Evolutionary conservation across 257 asterid genomes (phyloP), one percentile per base, ranked within the genome.

Genomic region (Scutellaria minor): DNA sequence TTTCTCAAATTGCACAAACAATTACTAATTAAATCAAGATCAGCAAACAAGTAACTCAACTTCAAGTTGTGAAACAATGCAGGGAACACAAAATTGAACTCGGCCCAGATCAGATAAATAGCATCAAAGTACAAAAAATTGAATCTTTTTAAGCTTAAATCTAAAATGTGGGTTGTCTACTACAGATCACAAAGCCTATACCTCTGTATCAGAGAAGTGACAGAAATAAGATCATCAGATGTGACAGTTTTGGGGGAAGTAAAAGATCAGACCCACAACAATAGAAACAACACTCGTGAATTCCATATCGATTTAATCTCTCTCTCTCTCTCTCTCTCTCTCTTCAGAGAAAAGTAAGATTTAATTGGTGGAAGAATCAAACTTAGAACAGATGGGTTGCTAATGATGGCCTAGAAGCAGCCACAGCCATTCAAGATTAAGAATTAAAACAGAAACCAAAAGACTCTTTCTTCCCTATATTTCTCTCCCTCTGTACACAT

Each of bases 401-500:
- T 72, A 78, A 81, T 75, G 79, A 79, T 69, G 88, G 81, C 75
- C 83, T 73, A 73, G 80, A 82, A 81, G 65, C 56, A 77, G 82
- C 72, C 79, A 60, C 73, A 77, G 37, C 76, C 70, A 62, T 70
- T 40, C 62, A 63, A 78, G 75, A 75, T 62, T 59, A 60, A 79
- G 71, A 86, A 79, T 63, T 74, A 71, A 71, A 86, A 85, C 82
- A 67, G 85, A 85, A 86, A 78, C 76, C 72, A 63, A 78, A 81
- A 67, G 91, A 90, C 93, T 86, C 56, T 83, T 83, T 86, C 96
- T 77, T 78, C 86, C 87, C 47, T 68, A 14, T 73, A 69, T 61
- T 77, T 85, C 90, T 85, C 82, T 63, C 70, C 11, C 70, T 7
- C 68, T 41, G 40, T n/a, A 46, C 47, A 31, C 75, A 52, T 52